A percentile compares a stretch with the other conserved stretches of the same genome.
phyloP scores from a whole-genome alignment of 176 grass and related monocot species.

The Dactylis glomerata region DNA sequence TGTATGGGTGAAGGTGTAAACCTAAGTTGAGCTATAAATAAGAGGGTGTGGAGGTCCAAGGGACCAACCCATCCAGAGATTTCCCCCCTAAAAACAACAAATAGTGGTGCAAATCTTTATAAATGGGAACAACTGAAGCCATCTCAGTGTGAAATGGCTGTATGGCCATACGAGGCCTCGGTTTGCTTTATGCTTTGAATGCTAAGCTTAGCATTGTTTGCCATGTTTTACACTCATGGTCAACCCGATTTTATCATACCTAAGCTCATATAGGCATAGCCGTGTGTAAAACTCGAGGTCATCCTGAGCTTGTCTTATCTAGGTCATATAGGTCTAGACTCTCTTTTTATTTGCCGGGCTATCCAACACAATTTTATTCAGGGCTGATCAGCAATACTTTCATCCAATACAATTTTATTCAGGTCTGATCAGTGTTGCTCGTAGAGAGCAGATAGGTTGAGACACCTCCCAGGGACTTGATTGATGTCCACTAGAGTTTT shows the following conservation, averaged over 20 bases:
- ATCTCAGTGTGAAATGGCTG: neutral
- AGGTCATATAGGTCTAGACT: neutral
- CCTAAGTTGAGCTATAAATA: too few relatives aligned
- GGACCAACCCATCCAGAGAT: too few relatives aligned
- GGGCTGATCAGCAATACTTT: neutral
- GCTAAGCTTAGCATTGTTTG: neutral
- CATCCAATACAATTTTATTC: neutral
- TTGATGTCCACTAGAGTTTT: neutral
- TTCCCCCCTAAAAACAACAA: too few relatives aligned
- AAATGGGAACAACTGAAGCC: conserved; percentile 3
- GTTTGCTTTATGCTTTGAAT: neutral
- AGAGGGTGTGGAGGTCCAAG: too few relatives aligned
- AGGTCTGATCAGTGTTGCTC: neutral
- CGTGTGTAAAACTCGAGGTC: neutral
- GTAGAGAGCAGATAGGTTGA: neutral
- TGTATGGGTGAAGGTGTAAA: too few relatives aligned
- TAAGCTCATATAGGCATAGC: neutral
- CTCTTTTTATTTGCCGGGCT: neutral
- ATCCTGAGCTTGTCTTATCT: neutral
- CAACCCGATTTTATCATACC: neutral
- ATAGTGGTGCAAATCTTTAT: neutral
- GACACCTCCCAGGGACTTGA: neutral
- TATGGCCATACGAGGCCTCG: neutral
- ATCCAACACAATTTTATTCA: neutral
- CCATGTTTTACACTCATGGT: neutral